These are phyloP conservation scores for Gracilaria domingensis DNA, from an alignment of 23 red algal species.

Conservation along the genomic window DNA sequence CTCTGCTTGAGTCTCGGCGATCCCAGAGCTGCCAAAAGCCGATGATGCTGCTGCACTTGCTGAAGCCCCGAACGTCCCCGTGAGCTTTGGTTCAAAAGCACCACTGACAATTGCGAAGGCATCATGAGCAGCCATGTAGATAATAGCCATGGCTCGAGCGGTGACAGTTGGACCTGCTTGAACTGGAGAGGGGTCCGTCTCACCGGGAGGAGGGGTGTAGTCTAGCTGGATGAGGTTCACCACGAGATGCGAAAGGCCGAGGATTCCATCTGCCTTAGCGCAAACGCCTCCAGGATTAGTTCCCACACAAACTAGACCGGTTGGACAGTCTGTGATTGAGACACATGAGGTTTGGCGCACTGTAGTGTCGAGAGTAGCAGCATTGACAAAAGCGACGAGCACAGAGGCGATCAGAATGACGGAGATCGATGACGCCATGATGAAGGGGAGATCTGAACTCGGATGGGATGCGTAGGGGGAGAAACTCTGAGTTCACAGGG, in stretches of 20 bases:
- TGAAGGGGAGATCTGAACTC: not conserved
- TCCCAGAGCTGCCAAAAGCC: no score
- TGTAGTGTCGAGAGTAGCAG: not conserved
- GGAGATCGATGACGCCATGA: not conserved
- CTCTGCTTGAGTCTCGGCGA: not conserved
- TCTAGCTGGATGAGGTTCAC: conserved; percentile 32
- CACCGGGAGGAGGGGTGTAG: conserved; percentile 4
- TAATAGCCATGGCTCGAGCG: conserved; percentile 35
- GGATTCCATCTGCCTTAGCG: not conserved
- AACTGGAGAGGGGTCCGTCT: not conserved
- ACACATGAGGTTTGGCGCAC: not conserved
- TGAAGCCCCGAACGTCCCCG: no score
- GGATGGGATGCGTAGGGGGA: not conserved
- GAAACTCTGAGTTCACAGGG: no score
- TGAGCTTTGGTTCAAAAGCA: not conserved
- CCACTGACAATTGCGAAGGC: conserved; percentile 4
- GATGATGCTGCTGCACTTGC: no score
- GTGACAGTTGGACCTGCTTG: conserved; percentile 15
- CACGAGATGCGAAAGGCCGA: not conserved
- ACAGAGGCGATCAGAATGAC: not conserved
- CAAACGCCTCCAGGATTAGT: conserved; percentile 13
- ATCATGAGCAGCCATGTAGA: conserved; percentile 34
- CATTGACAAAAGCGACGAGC: not conserved
- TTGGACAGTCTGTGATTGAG: not conserved
- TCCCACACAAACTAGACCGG: conserved; percentile 11